A percentile compares a stretch with the other conserved stretches of the same genome.
phyloP scores from a whole-genome alignment of 1,284 basidiomycete genomes.

The Ceratobasidium sp. region DNA sequence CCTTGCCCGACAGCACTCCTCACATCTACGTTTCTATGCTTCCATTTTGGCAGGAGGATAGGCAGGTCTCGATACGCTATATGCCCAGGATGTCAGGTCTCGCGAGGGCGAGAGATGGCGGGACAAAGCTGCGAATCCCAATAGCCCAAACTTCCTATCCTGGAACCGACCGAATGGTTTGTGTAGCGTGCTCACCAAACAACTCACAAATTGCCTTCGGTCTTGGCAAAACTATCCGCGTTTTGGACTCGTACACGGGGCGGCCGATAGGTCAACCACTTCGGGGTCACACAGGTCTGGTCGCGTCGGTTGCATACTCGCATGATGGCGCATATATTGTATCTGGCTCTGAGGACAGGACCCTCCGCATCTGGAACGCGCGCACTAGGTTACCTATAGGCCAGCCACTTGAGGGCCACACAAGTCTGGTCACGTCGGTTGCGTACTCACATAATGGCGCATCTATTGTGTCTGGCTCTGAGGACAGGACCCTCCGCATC shows the following conservation, averaged over 20 bases:
- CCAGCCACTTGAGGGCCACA: not conserved
- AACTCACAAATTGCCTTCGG: no score
- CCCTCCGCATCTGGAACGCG: not conserved
- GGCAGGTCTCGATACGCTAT: not conserved
- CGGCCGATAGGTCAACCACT: not conserved
- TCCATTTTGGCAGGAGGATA: not conserved
- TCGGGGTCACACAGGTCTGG: not conserved
- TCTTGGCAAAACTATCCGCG: not conserved
- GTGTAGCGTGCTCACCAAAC: no score
- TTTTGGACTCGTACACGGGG: not conserved
- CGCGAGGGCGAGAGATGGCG: not conserved
- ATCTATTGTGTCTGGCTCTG: not conserved
- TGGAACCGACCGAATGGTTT: not conserved
- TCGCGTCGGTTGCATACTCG: not conserved
- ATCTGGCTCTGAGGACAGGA: slow-evolving; percentile 1
- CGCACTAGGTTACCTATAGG: not conserved
- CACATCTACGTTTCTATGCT: not conserved
- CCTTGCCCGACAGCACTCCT: not conserved
- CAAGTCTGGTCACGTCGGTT: not conserved
- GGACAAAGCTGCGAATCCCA: not conserved
- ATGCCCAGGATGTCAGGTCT: not conserved
- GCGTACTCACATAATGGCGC: not conserved
- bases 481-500: not conserved
- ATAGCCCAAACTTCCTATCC: not conserved
- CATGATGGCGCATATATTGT: not conserved